phyloP scores from a whole-genome alignment of 208 protist genomes.

The Trichomonas gallinae region DNA sequence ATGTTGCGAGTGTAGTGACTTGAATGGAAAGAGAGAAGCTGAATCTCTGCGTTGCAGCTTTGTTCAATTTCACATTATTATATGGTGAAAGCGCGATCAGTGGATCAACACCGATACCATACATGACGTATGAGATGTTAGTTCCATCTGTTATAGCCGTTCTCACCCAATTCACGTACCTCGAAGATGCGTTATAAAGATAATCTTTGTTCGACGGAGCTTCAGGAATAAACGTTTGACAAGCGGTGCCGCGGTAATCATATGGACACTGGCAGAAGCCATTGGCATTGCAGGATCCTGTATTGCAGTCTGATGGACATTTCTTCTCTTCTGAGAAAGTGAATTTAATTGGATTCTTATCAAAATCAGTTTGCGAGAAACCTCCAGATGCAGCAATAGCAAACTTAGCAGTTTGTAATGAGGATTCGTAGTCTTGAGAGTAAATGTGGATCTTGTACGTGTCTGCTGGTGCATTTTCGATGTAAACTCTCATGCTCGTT shows the following conservation, averaged over 20 bases:
- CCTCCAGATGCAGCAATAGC: neutral
- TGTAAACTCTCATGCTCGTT: neutral
- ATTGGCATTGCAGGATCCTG: neutral
- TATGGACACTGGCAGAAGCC: neutral
- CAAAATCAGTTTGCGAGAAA: neutral
- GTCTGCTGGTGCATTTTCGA: neutral
- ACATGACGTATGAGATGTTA: neutral
- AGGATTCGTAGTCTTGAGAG: neutral
- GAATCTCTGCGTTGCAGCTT: too few species aligned
- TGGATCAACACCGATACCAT: neutral
- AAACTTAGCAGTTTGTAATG: neutral
- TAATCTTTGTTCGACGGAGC: neutral
- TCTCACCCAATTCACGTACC: neutral
- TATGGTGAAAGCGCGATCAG: neutral
- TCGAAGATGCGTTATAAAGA: neutral
- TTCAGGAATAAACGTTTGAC: neutral
- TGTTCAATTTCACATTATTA: too few species aligned
- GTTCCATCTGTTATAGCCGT: neutral
- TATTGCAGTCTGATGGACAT: neutral
- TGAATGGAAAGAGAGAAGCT: too few species aligned
- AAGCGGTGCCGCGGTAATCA: neutral
- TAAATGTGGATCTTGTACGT: neutral
- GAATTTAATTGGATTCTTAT: neutral
- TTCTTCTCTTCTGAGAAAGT: neutral
- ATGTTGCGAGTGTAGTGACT: too few species aligned